Evolutionary conservation across 768 basidiomycete genomes (phyloP).

Genomic region (Suillus fuscotomentosus): DNA sequence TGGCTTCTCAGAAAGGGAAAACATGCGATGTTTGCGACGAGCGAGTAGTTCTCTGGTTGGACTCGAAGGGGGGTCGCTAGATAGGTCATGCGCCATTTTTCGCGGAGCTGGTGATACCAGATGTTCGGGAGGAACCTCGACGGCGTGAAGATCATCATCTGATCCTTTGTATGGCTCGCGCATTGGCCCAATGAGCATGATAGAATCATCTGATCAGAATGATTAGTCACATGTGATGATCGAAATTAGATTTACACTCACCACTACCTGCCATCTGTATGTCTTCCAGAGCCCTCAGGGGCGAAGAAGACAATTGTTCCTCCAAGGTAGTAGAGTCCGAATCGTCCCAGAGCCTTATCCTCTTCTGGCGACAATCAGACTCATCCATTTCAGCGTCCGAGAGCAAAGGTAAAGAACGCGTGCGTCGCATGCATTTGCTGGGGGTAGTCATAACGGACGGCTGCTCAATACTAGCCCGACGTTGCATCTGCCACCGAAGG

Average conservation of each 20-base stretch:
- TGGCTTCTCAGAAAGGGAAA: conserved; percentile 16
- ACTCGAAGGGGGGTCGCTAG: conserved; percentile 50
- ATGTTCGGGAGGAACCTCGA: conserved; percentile 70
- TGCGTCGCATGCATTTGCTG: conserved; percentile 21
- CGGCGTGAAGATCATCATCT: conserved; percentile 62
- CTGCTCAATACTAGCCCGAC: conserved; percentile 19
- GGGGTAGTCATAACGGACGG: conserved; percentile 6
- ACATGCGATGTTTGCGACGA: conserved; percentile 38
- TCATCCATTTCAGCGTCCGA: conserved; percentile 16
- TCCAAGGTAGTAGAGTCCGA: conserved; percentile 1
- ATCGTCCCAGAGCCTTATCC: conserved; percentile 23
- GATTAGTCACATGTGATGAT: not conserved
- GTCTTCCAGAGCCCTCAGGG: conserved; percentile 23
- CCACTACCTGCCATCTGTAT: conserved; percentile 34
- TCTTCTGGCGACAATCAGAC: conserved; percentile 18
- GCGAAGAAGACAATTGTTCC: conserved; percentile 9
- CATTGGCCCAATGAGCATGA: conserved; percentile 27
- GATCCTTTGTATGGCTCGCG: conserved; percentile 36
- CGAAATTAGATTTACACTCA: conserved; percentile 14
- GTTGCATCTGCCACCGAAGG: conserved; percentile 17
- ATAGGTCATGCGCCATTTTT: conserved; percentile 37
- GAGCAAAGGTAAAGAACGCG: conserved; percentile 23
- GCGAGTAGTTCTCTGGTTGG: conserved; percentile 45
- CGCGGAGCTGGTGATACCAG: conserved; percentile 60
- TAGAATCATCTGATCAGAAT: conserved; percentile 44